Evolutionary conservation across 2,329 filamentous ascomycete genomes (phyloP), one percentile per base, ranked within the genome.

Genomic region (Albifimbria verrucaria): DNA sequence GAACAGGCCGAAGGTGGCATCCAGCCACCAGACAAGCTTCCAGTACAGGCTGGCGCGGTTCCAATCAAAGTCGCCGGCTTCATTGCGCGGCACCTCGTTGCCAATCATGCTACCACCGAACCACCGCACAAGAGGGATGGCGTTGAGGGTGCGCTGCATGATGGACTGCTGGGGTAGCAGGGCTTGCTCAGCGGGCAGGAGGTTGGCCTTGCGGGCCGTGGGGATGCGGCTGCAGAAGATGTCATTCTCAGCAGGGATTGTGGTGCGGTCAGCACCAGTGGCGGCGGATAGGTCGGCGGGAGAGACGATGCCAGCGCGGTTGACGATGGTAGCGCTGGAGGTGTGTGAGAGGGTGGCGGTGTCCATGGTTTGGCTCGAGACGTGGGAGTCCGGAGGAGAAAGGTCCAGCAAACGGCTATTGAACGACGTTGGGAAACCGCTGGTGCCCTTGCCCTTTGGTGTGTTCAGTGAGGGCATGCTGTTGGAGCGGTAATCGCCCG

Each of bases 21-120:
- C 84, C 22, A 87, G 71, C 73, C 77, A 85, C 72, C 80, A 87
- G 60, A 87, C 82, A 43, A 87, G 63, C 68, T 82, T 83, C 85
- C 85, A 88, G 71, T 87, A 88, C 55, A 87, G 68, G 55, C 83
- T 87, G 11, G 85, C 85, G 45, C 74, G 74, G 42, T 82, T 82
- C 77, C 86, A 89, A 69, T 97, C 92, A 61, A 96, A 92, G 42
- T 84, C 85, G 53, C 89, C 90, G 43, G 80, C 77, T 50, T 91
- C 88, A 50, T 80, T 87, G 42, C 87, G 79, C 7, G 90, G 90
- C 39, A 93, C 84, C 65, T 88, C 81, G 64, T 85, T 85, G 6
- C 89, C 89, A 62, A 93, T 92, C 69, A 92, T 84, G 62, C 75
- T 85, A 58, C 74, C 85, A 45, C 83, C 85, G 65, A 92, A 87